Evolutionary conservation across 768 basidiomycete genomes (phyloP).

Genomic region (Trametes punicea): DNA sequence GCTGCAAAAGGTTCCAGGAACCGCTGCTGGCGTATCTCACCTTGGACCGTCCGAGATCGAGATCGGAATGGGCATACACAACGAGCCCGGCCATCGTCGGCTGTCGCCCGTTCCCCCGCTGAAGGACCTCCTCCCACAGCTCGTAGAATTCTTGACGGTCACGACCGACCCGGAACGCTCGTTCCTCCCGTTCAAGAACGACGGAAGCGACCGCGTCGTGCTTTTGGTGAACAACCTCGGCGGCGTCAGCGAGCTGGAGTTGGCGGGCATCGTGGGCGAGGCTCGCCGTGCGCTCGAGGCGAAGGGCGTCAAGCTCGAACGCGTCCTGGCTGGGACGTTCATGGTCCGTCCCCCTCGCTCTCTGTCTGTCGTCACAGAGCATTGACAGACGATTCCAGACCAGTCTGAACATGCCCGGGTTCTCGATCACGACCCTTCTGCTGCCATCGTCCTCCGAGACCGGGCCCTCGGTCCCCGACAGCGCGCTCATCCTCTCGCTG

Average conservation of each 20-base stretch:
- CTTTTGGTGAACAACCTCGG: conserved; percentile 88
- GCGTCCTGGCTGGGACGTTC: conserved; percentile 76
- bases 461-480: conserved; percentile 33
- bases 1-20: conserved; percentile 69
- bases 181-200: conserved; percentile 66
- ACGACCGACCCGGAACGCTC: conserved; percentile 73
- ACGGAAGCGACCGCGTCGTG: conserved; percentile 65
- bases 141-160: conserved; percentile 70
- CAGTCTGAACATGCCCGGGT: conserved; percentile 90
- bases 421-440: conserved; percentile 79
- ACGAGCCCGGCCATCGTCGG: conserved; percentile 73
- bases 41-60: conserved; percentile 69
- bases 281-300: conserved; percentile 51
- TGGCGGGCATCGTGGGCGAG: conserved; percentile 66
- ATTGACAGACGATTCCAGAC: conserved; percentile 45
- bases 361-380: not conserved
- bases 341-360: conserved; percentile 53
- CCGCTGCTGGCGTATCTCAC: conserved; percentile 52
- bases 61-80: conserved; percentile 90
- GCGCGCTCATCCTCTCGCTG: conserved; percentile 52
- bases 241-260: conserved; percentile 79
- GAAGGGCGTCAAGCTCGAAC: conserved; percentile 52
- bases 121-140: conserved; percentile 61
- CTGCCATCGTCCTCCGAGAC: conserved; percentile 51
- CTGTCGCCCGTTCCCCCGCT: conserved; percentile 71